phyloP scores from a whole-genome alignment of 768 basidiomycete genomes.

The Royoungia palumana region DNA sequence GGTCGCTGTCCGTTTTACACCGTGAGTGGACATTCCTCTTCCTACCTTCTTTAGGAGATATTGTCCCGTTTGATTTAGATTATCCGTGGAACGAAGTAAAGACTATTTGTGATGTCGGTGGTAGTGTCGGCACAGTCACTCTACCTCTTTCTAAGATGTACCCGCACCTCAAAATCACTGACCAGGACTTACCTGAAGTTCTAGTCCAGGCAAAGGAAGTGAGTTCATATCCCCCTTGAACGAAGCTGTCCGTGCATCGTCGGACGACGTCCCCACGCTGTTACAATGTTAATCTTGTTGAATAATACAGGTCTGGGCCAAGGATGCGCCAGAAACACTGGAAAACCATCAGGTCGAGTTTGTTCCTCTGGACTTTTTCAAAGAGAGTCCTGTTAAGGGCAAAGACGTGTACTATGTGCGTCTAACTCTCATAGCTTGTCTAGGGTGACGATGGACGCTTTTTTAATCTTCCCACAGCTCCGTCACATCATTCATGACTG shows the following conservation, averaged over 20 bases:
- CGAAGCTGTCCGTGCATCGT: too few species aligned
- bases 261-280: not conserved
- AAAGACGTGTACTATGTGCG: conserved; percentile 35
- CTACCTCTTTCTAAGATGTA: conserved; percentile 28
- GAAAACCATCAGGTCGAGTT: conserved; percentile 27
- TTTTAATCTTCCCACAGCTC: conserved; percentile 5
- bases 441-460: not conserved
- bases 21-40: conserved; percentile 11
- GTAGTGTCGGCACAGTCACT: conserved; percentile 31
- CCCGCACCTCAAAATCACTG: conserved; percentile 29
- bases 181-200: conserved; percentile 31
- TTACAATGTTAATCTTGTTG: not conserved
- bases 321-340: conserved; percentile 24
- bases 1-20: conserved; percentile 22
- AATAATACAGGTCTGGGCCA: conserved; percentile 20
- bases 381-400: conserved; percentile 23
- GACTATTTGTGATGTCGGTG: conserved; percentile 35
- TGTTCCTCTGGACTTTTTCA: conserved; percentile 30
- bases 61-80: conserved; percentile 1
- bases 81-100: too few species aligned
- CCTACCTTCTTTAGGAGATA: conserved; percentile 14
- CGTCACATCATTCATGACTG: conserved; percentile 27
- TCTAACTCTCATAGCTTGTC: not conserved
- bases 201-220: conserved; percentile 17
- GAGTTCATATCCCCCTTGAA: too few species aligned